Base-by-base conservation (phyloP, 331 rosid species). In the Quercus tomentella region DNA sequence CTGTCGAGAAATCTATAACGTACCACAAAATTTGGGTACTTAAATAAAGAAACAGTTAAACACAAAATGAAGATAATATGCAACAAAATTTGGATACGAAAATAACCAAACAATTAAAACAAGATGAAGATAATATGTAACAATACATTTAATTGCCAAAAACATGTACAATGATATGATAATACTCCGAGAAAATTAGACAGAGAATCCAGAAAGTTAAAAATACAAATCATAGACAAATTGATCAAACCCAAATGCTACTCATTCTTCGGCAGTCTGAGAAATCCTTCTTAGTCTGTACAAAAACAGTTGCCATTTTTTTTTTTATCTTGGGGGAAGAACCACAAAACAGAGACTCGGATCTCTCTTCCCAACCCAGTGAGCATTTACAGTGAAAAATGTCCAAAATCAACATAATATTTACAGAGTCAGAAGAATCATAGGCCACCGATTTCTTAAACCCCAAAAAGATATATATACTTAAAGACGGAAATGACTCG, bases 351-450 rank as follows among this genome's bases (percentile, higher is more conserved):
- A 72, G 80, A 84, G 17, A 61, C 41, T 14, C 28, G 9, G 11
- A 6, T 21, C 45, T 52, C 71, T 76, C 77, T 33, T 60, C 22
- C 55, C 37, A 69, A 56, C 71, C 55, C 66, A 71, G 75, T 69
- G 52, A 35, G 65, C 66, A 86, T 82, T 55, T 62, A 80, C 88
- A 69, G 15, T 71, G 56, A 75, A 54, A 74, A 74, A 58, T 81
- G 66, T 81, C 70, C 69, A 80, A 41, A 80, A 70, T 31, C 35
- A 79, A 72, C 43, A 55, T 31, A 20, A 26, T 70, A 71, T 79
- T 71, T 67, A 67, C 81, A 79, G 70, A 41, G 73, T 72, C 71
- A 20, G 85, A 84, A 78, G 76, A 69, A 81, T 86, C 62, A 37
- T 14, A 75, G 81, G 82, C 83, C 79, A 68, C 81, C 71, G 76